Conservation (phyloP, 768 basidiomycete genomes). For the Termitomyces sp. region DNA sequence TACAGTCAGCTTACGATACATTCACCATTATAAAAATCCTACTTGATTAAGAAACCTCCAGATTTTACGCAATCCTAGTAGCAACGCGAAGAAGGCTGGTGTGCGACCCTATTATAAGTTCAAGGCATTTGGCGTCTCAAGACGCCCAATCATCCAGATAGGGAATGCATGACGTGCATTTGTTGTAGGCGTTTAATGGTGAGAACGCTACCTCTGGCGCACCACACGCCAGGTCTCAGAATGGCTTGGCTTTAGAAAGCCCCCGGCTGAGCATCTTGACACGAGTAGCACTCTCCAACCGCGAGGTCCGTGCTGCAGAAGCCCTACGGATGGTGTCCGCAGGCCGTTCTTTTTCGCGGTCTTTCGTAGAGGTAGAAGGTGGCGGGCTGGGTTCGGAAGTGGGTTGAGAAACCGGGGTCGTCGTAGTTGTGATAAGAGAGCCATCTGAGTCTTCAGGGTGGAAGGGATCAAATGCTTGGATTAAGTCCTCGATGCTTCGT, state of each 20-base stretch:
- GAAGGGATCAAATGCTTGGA: constrained; percentile 8
- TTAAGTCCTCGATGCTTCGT: not conserved
- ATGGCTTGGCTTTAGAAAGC: not conserved
- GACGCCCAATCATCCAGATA: not conserved
- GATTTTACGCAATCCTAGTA: not conserved
- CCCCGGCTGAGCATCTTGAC: not conserved
- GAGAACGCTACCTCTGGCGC: too few species aligned
- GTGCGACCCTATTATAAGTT: not conserved
- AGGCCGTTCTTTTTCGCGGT: too few species aligned
- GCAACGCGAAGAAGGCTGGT: not conserved
- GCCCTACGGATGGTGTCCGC: not conserved
- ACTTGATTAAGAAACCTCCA: constrained; percentile 30
- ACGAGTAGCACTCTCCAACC: not conserved
- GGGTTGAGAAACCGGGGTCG: not conserved
- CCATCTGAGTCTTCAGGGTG: not conserved
- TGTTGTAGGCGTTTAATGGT: not conserved
- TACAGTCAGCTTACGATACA: constrained; percentile 27
- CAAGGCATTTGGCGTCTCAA: not conserved
- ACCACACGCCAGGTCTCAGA: too few species aligned
- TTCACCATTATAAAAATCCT: constrained; percentile 33
- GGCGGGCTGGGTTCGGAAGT: not conserved
- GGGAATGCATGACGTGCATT: not conserved
- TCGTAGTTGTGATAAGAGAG: not conserved
- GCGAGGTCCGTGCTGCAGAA: not conserved
- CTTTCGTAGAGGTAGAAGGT: not conserved